phyloP scores from a whole-genome alignment of 73 alveolate species.

The Paramecium sonneborni region DNA sequence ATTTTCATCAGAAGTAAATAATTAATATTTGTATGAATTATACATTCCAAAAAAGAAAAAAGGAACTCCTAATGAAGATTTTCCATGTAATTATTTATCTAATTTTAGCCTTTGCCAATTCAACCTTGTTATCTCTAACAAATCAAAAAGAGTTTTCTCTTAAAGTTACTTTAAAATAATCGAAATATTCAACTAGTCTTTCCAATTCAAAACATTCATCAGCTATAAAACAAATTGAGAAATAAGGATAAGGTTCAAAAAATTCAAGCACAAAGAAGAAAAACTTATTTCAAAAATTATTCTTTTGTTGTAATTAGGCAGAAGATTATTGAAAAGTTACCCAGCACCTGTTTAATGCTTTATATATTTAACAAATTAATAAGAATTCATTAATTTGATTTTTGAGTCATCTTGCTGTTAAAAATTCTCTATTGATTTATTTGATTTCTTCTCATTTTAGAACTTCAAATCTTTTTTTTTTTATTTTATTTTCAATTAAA shows the following conservation, averaged over 20 bases:
- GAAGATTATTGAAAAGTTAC: not conserved
- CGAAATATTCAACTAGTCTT: not conserved
- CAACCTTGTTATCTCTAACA: not conserved
- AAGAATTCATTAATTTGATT: not conserved
- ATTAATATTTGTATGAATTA: not conserved
- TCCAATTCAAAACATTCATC: not conserved
- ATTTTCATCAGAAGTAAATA: not conserved
- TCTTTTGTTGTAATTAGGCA: not conserved
- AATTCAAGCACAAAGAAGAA: not conserved
- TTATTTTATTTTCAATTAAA: no score
- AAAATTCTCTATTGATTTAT: not conserved
- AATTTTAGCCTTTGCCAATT: not conserved
- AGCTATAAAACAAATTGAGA: not conserved
- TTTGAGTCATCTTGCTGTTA: not conserved
- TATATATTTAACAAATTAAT: not conserved
- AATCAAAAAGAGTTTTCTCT: not conserved
- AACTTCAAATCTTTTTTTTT: no score
- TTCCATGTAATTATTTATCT: not conserved
- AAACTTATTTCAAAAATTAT: not conserved
- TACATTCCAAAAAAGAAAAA: slow-evolving; percentile 29
- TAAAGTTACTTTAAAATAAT: not conserved
- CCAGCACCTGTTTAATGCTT: not conserved
- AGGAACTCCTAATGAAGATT: slow-evolving; percentile 35
- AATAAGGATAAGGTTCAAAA: not conserved
- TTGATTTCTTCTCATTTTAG: not conserved